Conservation (phyloP, 2,329 filamentous ascomycete species). For the Colletotrichum ledebouriae region DNA sequence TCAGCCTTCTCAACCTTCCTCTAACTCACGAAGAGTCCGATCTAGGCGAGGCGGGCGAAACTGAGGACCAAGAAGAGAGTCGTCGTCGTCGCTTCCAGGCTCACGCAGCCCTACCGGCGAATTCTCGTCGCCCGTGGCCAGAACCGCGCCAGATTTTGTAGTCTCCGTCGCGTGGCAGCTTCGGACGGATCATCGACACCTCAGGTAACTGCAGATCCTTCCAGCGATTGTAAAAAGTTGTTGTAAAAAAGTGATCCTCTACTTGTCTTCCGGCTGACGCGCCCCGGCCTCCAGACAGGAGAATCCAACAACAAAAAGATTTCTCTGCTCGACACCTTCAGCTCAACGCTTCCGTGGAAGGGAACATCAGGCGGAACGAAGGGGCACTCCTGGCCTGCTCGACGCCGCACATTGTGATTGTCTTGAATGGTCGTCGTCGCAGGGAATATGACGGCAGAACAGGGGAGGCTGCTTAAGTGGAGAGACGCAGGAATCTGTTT, state of each 20-base stretch:
- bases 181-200: conserved; percentile 46
- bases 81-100: conserved; percentile 44
- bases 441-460: conserved; percentile 32
- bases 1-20: conserved; percentile 35
- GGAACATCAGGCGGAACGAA: conserved; percentile 40
- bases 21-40: conserved; percentile 36
- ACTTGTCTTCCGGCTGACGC: conserved; percentile 25
- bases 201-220: conserved; percentile 39
- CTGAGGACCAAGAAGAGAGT: conserved; percentile 10
- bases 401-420: conserved; percentile 14
- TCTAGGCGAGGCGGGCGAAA: conserved; percentile 32
- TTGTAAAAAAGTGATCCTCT: conserved; percentile 24
- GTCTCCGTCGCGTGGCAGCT: conserved; percentile 36
- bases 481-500: conserved; percentile 36
- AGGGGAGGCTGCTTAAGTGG: conserved; percentile 38
- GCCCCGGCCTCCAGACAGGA: conserved; percentile 31
- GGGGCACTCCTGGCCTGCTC: conserved; percentile 41
- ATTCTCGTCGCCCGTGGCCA: conserved; percentile 40
- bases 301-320: conserved; percentile 14
- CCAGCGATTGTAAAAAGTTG: conserved; percentile 26
- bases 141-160: conserved; percentile 6
- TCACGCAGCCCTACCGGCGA: conserved; percentile 43
- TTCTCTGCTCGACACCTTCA: conserved; percentile 6
- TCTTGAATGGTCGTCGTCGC: background rate
- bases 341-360: conserved; percentile 29